A percentile compares a stretch with the other conserved stretches of the same genome.
These are phyloP conservation scores for Teratosphaeria gauchensis DNA, from an alignment of 2,329 filamentous ascomycete genomes.

Conservation along the genomic window DNA sequence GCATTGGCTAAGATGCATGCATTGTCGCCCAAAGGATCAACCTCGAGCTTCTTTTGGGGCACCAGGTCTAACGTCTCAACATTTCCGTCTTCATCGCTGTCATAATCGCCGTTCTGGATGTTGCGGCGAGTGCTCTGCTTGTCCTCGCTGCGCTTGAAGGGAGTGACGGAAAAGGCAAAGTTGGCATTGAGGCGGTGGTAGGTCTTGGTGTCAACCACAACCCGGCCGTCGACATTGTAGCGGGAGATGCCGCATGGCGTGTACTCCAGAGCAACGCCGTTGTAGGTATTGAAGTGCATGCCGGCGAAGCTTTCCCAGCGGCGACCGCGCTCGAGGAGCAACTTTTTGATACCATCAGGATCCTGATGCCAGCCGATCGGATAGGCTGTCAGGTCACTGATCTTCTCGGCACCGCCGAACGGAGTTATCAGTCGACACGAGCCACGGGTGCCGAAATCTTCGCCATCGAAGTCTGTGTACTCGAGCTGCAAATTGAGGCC, in stretches of 20 bases:
- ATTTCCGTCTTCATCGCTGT: slow-evolving; percentile 9
- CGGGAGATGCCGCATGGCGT: slow-evolving; percentile 9
- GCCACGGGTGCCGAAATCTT: slow-evolving; percentile 15
- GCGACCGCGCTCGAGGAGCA: slow-evolving; percentile 17
- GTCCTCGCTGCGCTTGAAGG: slow-evolving; percentile 14
- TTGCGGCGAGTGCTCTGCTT: slow-evolving; percentile 10
- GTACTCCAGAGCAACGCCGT: slow-evolving; percentile 17
- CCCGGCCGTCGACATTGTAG: slow-evolving; percentile 19
- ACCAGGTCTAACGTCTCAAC: slow-evolving; percentile 12
- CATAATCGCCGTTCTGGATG: slow-evolving; percentile 12
- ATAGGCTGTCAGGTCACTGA: slow-evolving; percentile 17
- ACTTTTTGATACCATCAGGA: slow-evolving; percentile 7
- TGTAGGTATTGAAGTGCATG: slow-evolving; percentile 20
- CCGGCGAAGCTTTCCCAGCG: slow-evolving; percentile 18
- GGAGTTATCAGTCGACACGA: slow-evolving; percentile 7
- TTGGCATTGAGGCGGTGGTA: slow-evolving; percentile 20
- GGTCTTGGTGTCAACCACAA: slow-evolving; percentile 22
- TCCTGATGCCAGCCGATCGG: slow-evolving; percentile 14
- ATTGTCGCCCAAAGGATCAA: slow-evolving; percentile 18
- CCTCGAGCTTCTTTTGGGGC: slow-evolving; percentile 9
- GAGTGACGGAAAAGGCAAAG: slow-evolving; percentile 12
- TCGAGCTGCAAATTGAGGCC: slow-evolving; percentile 19
- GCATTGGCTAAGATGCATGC: slow-evolving; percentile 21
- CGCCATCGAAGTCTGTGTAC: slow-evolving; percentile 28
- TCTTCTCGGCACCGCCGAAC: slow-evolving; percentile 14